Percentiles rank a stretch among this genome's conserved stretches.
Conservation (phyloP, 768 basidiomycete species). For the Suillus decipiens region DNA sequence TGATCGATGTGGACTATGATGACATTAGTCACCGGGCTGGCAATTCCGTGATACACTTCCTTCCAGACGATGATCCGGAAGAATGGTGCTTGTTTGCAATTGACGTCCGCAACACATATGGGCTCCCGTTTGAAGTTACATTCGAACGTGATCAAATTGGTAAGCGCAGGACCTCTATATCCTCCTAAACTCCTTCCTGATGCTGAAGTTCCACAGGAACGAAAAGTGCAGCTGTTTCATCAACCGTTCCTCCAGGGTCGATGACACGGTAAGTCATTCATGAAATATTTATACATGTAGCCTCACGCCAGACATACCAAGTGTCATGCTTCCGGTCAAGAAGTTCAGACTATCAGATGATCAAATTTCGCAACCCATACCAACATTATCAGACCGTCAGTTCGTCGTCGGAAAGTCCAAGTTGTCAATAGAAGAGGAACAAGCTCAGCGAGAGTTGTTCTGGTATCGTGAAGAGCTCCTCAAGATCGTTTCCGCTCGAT, state of each 20-base stretch:
- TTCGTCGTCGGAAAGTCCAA: conserved; percentile 83
- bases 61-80: conserved; percentile 48
- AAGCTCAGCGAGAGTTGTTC: conserved; percentile 77
- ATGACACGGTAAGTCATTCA: conserved; percentile 63
- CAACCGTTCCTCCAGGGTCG: conserved; percentile 84
- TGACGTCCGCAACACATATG: conserved; percentile 91
- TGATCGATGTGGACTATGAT: conserved; percentile 30
- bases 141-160: conserved; percentile 71
- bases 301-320: conserved; percentile 29
- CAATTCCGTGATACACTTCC: conserved; percentile 21
- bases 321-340: conserved; percentile 70
- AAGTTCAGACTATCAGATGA: conserved; percentile 65
- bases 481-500: conserved; percentile 63
- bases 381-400: conserved; percentile 84
- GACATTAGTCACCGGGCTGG: conserved; percentile 23
- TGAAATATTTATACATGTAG: not conserved
- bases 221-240: conserved; percentile 43
- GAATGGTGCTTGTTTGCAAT: conserved; percentile 88
- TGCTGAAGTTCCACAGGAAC: conserved; percentile 35
- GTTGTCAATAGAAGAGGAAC: conserved; percentile 59
- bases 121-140: conserved; percentile 86
- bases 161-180: conserved; percentile 23
- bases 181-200: conserved; percentile 4
- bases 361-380: conserved; percentile 67
- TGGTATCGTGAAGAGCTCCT: conserved; percentile 96